Conservation (phyloP, 2,329 filamentous ascomycete genomes). For the Xenoacremonium recifei region DNA sequence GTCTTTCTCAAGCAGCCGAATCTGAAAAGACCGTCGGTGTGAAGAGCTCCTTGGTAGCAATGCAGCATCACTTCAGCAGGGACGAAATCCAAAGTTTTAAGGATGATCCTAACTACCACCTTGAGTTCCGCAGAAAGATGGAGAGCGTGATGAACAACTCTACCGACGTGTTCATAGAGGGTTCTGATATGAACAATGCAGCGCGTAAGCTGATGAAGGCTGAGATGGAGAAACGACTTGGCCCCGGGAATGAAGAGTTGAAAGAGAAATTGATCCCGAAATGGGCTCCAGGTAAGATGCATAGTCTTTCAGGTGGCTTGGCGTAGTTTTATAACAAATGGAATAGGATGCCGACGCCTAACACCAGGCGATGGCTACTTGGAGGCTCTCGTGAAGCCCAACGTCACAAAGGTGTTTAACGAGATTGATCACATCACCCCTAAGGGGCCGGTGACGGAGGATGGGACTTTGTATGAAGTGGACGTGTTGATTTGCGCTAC, state of each 20-base stretch:
- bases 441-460: background rate
- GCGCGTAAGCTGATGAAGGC: background rate
- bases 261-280: background rate
- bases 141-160: background rate
- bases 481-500: slow-evolving; percentile 1
- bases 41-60: background rate
- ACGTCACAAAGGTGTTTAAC: background rate
- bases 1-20: background rate
- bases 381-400: background rate
- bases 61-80: background rate
- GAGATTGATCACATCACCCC: background rate
- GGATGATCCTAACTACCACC: background rate
- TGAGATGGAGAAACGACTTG: background rate
- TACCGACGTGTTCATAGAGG: background rate
- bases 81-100: background rate
- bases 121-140: background rate
- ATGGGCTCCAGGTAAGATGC: background rate
- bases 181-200: background rate
- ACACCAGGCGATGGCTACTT: background rate
- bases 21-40: background rate
- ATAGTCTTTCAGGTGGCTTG: no score
- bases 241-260: background rate
- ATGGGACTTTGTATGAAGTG: background rate
- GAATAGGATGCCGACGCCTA: background rate
- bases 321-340: background rate